Evolutionary conservation across 495 filamentous ascomycete species (phyloP).

Genomic region (Aspergillus panamensis): DNA sequence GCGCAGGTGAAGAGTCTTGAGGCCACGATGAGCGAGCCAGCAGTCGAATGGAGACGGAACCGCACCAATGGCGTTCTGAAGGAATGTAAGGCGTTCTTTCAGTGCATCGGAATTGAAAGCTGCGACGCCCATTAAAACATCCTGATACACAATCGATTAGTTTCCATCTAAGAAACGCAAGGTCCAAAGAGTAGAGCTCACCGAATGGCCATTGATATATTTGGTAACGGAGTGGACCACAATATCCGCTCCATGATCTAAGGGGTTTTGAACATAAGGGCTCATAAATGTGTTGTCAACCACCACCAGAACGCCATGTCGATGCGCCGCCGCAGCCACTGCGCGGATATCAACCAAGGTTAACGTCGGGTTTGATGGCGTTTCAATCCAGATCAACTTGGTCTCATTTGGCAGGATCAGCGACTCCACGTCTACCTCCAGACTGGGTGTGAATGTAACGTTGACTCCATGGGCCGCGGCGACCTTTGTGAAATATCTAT

Average conservation of each 20-base stretch:
- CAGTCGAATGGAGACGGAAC: slow-evolving; percentile 93
- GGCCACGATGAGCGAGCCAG: slow-evolving; percentile 97
- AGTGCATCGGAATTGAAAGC: slow-evolving; percentile 88
- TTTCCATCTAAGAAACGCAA: not conserved
- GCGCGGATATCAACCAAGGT: slow-evolving; percentile 85
- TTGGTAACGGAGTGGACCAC: slow-evolving; percentile 99
- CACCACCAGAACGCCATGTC: slow-evolving; percentile 87
- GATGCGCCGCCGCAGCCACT: slow-evolving; percentile 76
- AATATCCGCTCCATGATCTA: slow-evolving; percentile 93
- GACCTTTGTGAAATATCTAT: slow-evolving; percentile 98
- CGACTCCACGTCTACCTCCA: slow-evolving; percentile 79
- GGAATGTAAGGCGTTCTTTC: slow-evolving; percentile 74
- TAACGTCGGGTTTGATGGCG: slow-evolving; percentile 90
- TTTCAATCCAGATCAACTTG: slow-evolving; percentile 97
- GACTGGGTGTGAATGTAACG: slow-evolving; percentile 87
- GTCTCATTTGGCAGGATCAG: slow-evolving; percentile 80
- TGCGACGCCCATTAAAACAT: slow-evolving; percentile 96
- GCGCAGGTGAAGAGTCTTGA: slow-evolving; percentile 95
- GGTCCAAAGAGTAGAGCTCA: slow-evolving; percentile 24
- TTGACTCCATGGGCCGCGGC: slow-evolving; percentile 90
- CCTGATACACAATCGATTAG: slow-evolving; percentile 44
- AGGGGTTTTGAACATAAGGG: slow-evolving; percentile 93
- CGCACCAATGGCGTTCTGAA: slow-evolving; percentile 96
- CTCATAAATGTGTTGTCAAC: slow-evolving; percentile 98
- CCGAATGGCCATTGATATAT: slow-evolving; percentile 96